These are phyloP conservation scores for Narthecium ossifragum DNA, from an alignment of 106 monocot species.

Conservation along the genomic window DNA sequence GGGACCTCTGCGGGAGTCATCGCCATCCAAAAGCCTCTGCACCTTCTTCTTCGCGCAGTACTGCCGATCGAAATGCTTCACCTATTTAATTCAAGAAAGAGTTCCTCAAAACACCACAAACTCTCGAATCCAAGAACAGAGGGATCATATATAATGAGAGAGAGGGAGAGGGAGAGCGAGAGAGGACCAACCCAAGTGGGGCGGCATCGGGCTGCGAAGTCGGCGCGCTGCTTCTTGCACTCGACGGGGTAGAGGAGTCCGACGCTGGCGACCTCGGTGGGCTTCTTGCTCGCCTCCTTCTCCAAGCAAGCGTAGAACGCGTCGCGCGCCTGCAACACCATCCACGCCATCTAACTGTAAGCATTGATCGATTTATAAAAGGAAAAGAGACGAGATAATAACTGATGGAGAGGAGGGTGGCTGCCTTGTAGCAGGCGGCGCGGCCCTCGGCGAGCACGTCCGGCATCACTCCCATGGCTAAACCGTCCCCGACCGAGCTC, in stretches of 20 bases:
- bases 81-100: conserved; percentile 44
- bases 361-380: not conserved
- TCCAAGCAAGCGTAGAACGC: conserved; percentile 88
- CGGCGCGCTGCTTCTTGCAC: conserved; percentile 53
- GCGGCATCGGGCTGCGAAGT: conserved; percentile 66
- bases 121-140: not conserved
- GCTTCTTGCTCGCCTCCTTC: conserved; percentile 56
- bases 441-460: conserved; percentile 79
- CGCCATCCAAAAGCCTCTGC: conserved; percentile 62
- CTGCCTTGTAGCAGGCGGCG: conserved; percentile 66
- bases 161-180: not conserved
- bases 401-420: not conserved
- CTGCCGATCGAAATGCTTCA: conserved; percentile 95
- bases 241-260: conserved; percentile 82
- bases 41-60: conserved; percentile 76
- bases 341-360: not conserved
- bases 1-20: conserved; percentile 71
- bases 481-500: no score
- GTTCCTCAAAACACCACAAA: not conserved
- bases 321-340: conserved; percentile 58
- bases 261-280: conserved; percentile 75
- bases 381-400: not conserved
- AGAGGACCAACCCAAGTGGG: conserved; percentile 64
- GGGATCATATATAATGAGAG: not conserved
- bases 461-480: conserved; percentile 24